phyloP scores from a whole-genome alignment of 768 basidiomycete species.

The Tephrocybe sp. region DNA sequence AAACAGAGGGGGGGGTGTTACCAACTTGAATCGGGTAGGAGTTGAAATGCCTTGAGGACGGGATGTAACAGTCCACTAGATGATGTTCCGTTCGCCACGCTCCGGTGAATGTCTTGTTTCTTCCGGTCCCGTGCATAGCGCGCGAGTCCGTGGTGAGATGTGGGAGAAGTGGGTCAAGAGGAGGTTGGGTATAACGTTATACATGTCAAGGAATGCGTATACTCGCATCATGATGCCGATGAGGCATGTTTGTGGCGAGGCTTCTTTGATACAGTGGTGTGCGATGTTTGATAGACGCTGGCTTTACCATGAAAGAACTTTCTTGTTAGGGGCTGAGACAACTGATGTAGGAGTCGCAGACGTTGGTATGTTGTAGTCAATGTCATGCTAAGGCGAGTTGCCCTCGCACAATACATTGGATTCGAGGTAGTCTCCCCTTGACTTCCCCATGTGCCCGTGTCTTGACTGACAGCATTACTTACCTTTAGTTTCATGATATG shows the following conservation, averaged over 20 bases:
- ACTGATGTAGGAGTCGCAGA: background rate
- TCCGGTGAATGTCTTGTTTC: background rate
- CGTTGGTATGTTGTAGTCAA: background rate
- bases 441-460: background rate
- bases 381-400: background rate
- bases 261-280: constrained; percentile 2
- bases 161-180: background rate
- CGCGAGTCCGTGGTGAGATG: too few relatives aligned
- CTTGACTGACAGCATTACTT: too few relatives aligned
- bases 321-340: constrained; percentile 6
- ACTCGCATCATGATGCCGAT: constrained; percentile 1
- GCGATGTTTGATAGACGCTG: background rate
- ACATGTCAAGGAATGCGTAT: background rate
- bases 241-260: constrained; percentile 1
- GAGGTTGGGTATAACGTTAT: background rate
- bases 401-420: background rate
- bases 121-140: constrained; percentile 2
- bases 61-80: background rate
- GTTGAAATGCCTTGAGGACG: background rate
- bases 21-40: background rate
- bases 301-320: background rate
- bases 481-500: too few relatives aligned
- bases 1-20: background rate
- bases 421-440: background rate
- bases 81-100: background rate